Evolutionary conservation across 345 rosid species (phyloP), one percentile per base, ranked within the genome.

Genomic region (Arabidopsis arenosa): DNA sequence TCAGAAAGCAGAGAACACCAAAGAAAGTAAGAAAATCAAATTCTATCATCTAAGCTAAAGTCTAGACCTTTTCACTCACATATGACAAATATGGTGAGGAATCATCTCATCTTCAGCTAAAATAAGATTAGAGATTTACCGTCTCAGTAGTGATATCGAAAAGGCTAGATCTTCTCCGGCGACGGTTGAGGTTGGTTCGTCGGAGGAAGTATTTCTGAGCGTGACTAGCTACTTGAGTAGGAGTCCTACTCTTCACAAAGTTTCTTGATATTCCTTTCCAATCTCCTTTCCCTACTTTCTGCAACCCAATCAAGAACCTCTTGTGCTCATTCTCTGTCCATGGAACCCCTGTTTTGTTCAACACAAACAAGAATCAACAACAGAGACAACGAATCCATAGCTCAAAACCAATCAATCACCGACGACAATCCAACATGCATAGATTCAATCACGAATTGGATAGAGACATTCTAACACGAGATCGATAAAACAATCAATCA

Each of bases 281-380:
- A 68, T 92, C 99, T 51, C 97, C 97, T 76, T 86, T 95, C 9
- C 99, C 99, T 23, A 89, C 96, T 59, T 84, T 95, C 84, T 92
- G 90, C 69, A 95, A 70, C 39, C 99, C 99, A 32, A 95, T 53
- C 65, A 95, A 79, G 81, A 95, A 95, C 82, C 84, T 84, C 83
- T 87, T 92, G 84, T 95, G 99, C 83, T 95, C 99, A 11, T 84
- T 93, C 80, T 95, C 99, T 10, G 97, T 95, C 99, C 99, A 95
- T 35, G 99, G 93, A 60, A 90, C 82, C 9, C 97, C 99, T 95
- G 68, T 63, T 55, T 68, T 32, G 15, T 41, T 12, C 79, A 51
- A 51, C 10, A 62, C 15, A 32, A 40, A 1, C 7, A 43, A 15
- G 5, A 10, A 47, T 54, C 68, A 72, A 41, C 44, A 2, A 70